Percentiles rank a stretch among this genome's conserved stretches.
Conservation (phyloP, 768 basidiomycete species). For the Collybia sp. region DNA sequence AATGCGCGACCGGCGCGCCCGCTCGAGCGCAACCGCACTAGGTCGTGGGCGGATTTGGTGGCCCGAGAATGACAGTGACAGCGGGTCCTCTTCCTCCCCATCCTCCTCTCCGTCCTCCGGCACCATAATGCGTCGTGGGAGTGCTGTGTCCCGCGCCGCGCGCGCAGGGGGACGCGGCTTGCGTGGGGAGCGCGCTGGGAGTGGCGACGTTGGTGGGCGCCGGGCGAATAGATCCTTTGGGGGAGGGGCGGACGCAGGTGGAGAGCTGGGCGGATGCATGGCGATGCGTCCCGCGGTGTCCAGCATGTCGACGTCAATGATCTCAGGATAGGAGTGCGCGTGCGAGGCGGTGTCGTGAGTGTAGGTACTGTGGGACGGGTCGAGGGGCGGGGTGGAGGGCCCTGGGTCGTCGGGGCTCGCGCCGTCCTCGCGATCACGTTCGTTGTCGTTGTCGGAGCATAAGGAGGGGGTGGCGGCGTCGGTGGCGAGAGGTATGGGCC, state of each 20-base stretch:
- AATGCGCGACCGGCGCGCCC: neutral
- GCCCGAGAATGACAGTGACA: conserved; percentile 24
- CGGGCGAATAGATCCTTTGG: conserved; percentile 45
- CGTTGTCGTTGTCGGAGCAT: conserved; percentile 72
- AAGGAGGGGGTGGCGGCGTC: conserved; percentile 62
- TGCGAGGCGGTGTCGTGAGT: neutral
- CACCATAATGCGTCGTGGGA: conserved; percentile 16
- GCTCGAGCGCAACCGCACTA: neutral
- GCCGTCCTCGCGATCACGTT: conserved; percentile 42
- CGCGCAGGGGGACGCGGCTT: conserved; percentile 57
- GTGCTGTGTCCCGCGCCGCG: conserved; percentile 24
- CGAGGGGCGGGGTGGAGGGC: conserved; percentile 46
- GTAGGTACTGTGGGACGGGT: conserved; percentile 1
- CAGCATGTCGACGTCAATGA: conserved; percentile 33
- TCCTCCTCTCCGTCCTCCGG: conserved; percentile 9
- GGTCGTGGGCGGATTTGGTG: conserved; percentile 2
- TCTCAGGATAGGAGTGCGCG: conserved; percentile 8
- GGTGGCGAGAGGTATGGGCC: conserved; percentile 20
- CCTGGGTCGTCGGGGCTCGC: conserved; percentile 43
- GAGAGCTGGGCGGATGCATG: conserved; percentile 12
- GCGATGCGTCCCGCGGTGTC: conserved; percentile 9
- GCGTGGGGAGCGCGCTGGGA: conserved; percentile 50
- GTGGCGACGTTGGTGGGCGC: conserved; percentile 61
- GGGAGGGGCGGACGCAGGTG: conserved; percentile 4
- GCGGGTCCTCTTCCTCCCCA: conserved; percentile 29